Evolutionary conservation across 2,329 filamentous ascomycete genomes (phyloP).

Genomic region (Trichoderma sp.): DNA sequence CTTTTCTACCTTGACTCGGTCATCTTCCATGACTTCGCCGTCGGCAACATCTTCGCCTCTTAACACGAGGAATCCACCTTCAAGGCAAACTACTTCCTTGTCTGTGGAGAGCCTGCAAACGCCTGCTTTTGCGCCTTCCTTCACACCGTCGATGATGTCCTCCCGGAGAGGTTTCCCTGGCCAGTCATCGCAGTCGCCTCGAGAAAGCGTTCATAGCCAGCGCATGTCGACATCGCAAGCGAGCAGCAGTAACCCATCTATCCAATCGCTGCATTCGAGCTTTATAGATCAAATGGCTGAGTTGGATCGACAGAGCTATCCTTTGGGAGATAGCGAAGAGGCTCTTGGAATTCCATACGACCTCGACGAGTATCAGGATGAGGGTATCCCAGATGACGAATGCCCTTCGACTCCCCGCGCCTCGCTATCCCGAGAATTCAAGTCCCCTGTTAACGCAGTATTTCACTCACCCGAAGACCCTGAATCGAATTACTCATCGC

Average conservation of each 20-base stretch:
- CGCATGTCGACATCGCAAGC: slow-evolving; percentile 27
- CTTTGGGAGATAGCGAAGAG: slow-evolving; percentile 51
- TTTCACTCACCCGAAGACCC: slow-evolving; percentile 30
- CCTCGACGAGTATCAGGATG: slow-evolving; percentile 38
- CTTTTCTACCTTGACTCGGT: slow-evolving; percentile 58
- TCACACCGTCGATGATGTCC: slow-evolving; percentile 4
- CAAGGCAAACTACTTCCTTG: slow-evolving; percentile 31
- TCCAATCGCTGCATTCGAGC: slow-evolving; percentile 28
- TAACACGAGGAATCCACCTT: slow-evolving; percentile 38
- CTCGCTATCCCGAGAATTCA: slow-evolving; percentile 42
- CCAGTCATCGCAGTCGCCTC: slow-evolving; percentile 24
- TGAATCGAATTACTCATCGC: slow-evolving; percentile 22
- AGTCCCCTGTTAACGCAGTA: slow-evolving; percentile 28
- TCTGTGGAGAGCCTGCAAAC: slow-evolving; percentile 29
- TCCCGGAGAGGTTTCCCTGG: neutral
- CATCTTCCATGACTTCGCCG: slow-evolving; percentile 49
- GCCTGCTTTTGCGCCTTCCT: slow-evolving; percentile 19
- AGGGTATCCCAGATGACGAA: slow-evolving; percentile 32
- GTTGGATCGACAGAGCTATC: slow-evolving; percentile 26
- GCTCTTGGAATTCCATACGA: slow-evolving; percentile 58
- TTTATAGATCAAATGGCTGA: slow-evolving; percentile 27
- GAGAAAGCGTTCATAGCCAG: neutral
- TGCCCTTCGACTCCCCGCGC: slow-evolving; percentile 53
- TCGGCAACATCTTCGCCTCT: slow-evolving; percentile 51
- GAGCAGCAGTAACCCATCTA: slow-evolving; percentile 29